A percentile compares a stretch with the other conserved stretches of the same genome.
Conservation (phyloP, 371 early-diverging fungal species). For the Smittium mucronatum region DNA sequence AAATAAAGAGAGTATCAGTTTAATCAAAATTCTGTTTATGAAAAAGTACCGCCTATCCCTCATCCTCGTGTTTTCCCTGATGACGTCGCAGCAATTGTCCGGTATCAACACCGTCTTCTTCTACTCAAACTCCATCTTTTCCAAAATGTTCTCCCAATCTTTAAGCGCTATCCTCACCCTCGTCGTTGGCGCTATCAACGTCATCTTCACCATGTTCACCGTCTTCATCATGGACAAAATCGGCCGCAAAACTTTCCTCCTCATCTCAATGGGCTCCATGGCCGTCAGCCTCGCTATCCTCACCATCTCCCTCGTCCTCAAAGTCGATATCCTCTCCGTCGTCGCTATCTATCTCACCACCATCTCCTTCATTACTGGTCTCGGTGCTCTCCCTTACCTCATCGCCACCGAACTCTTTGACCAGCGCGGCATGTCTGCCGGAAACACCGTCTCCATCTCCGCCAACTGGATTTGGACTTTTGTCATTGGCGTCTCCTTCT, state of each 20-base stretch:
- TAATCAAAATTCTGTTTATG: not conserved
- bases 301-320: conserved; percentile 42
- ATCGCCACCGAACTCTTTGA: conserved; percentile 78
- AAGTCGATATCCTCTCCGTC: conserved; percentile 40
- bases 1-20: not conserved
- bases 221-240: conserved; percentile 63
- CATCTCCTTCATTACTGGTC: conserved; percentile 75
- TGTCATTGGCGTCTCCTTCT: conserved; percentile 48
- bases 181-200: conserved; percentile 60
- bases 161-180: conserved; percentile 53
- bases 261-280: conserved; percentile 53
- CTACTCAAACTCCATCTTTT: conserved; percentile 70
- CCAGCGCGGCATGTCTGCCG: conserved; percentile 50
- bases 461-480: conserved; percentile 65
- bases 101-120: conserved; percentile 92
- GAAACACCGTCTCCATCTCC: conserved; percentile 51
- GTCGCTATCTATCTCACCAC: conserved; percentile 61
- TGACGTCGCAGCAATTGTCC: conserved; percentile 68
- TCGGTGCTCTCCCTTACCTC: conserved; percentile 80
- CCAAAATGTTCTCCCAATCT: conserved; percentile 44
- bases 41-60: conserved; percentile 44
- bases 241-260: conserved; percentile 65
- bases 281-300: conserved; percentile 39
- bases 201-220: conserved; percentile 58
- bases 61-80: conserved; percentile 56